Evolutionary conservation across 805 yeast species (phyloP), one percentile per base, ranked within the genome.

Genomic region (Metschnikowia lochheadii): DNA sequence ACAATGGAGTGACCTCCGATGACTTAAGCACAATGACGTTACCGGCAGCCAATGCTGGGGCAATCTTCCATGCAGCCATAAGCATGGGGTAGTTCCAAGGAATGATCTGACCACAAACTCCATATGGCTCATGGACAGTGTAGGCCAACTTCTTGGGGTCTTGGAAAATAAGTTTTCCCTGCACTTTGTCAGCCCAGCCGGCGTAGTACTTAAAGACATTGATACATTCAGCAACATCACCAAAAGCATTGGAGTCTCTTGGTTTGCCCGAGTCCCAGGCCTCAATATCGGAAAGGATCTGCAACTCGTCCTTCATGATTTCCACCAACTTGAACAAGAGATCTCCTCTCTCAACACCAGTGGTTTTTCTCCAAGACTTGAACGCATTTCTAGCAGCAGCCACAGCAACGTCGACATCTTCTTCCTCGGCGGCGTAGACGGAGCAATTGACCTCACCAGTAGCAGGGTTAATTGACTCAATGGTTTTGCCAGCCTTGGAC

Each of bases 11-110:
- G 57, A 83, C 70, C 68, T 87, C 94, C 50, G 89, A 84, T 2
- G 89, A 78, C 67, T 87, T 87, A 65, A 87, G 77, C 41, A 87
- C 81, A 42, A 85, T 78, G 13, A 81, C 77, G 67, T 87, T 86
- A 49, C 94, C 94, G 48, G 88, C 84, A 39, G 91, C 89, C 56
- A 87, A 69, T 8, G 95, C 94, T 20, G 92, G 92, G 26, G 87
- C 89, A 62, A 87, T 73, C 67, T 87, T 86, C 94, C 94, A 87
- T 21, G 87, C 76, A 14, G 86, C 82, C 89, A 85, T 84, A 32
- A 77, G 71, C 54, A 74, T 58, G 13, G 89, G 88, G 63, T 81
- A 84, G 69, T 83, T 83, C 88, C 89, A 83, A 33, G 89, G 89
- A 50, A 84, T 81, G 57, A 83, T 81, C 64, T 82, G 84, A 11